Evolutionary conservation across 2,329 filamentous ascomycete species (phyloP).

Genomic region (Colletotrichum sp.): DNA sequence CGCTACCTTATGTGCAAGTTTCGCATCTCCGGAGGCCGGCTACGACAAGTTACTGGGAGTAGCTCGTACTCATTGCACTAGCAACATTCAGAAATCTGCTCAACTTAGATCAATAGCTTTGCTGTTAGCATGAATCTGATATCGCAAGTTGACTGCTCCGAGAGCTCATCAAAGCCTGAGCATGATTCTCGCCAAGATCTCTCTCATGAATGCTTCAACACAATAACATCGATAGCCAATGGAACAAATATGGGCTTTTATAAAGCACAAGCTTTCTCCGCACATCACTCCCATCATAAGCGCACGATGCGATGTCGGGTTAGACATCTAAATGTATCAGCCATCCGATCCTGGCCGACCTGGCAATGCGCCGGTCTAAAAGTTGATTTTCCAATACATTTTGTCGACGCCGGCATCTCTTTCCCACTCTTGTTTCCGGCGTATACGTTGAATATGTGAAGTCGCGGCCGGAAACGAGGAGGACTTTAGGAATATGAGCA

Average conservation of each 20-base stretch:
- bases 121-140: background rate
- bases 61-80: background rate
- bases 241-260: fast-evolving
- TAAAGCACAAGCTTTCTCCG: background rate
- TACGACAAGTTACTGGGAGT: background rate
- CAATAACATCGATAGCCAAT: background rate
- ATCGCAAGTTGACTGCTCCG: too few relatives aligned
- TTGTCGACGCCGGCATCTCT: background rate
- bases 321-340: background rate
- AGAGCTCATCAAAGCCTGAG: background rate
- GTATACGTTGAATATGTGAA: background rate
- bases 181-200: background rate
- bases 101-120: background rate
- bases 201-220: background rate
- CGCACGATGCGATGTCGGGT: background rate
- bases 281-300: background rate
- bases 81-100: background rate
- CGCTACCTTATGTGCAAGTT: too few relatives aligned
- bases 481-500: fast-evolving
- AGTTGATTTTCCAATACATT: background rate
- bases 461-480: fast-evolving
- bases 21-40: fast-evolving
- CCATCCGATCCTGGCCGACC: background rate
- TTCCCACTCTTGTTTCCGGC: background rate
- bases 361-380: fast-evolving